Conservation (phyloP, 805 yeast species). For the Zygoascus ofunaensis region DNA sequence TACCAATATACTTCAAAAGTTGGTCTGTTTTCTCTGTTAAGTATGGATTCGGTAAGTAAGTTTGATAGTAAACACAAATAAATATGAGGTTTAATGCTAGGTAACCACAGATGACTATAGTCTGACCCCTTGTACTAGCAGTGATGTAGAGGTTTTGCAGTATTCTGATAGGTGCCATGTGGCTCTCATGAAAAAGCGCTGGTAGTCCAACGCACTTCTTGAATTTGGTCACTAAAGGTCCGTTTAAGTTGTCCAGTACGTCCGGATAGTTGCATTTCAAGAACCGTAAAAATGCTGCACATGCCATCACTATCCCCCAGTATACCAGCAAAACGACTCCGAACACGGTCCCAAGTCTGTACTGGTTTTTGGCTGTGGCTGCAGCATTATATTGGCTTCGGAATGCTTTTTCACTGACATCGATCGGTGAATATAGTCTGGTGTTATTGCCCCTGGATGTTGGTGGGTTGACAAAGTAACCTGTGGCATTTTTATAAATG, state of each 20-base stretch:
- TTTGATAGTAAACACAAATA: slow-evolving; percentile 18
- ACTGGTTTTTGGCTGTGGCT: slow-evolving; percentile 21
- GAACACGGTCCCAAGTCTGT: slow-evolving; percentile 22
- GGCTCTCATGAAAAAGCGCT: slow-evolving; percentile 23
- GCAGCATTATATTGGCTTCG: slow-evolving; percentile 19
- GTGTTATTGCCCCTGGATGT: slow-evolving; percentile 1
- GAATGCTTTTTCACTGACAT: slow-evolving; percentile 7
- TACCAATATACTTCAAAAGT: slow-evolving; percentile 16
- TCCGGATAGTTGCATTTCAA: slow-evolving; percentile 18
- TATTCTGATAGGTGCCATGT: slow-evolving; percentile 22
- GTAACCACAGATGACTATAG: slow-evolving; percentile 30
- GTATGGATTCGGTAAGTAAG: slow-evolving; percentile 14
- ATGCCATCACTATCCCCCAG: slow-evolving; percentile 24
- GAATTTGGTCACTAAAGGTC: slow-evolving; percentile 14
- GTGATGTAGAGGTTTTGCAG: slow-evolving; percentile 12
- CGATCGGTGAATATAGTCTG: slow-evolving; percentile 4
- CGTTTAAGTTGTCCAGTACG: slow-evolving; percentile 26
- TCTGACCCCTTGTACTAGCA: slow-evolving; percentile 38
- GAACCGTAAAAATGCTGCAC: slow-evolving; percentile 18
- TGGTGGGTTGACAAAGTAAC: slow-evolving; percentile 14
- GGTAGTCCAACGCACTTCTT: slow-evolving; percentile 27
- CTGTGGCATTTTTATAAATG: slow-evolving; percentile 28
- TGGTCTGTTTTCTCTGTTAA: slow-evolving; percentile 10
- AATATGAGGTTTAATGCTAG: slow-evolving; percentile 25
- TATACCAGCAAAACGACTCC: slow-evolving; percentile 26